These are phyloP conservation scores for Termitomyces sp. DNA, from an alignment of 768 basidiomycete species.

Conservation along the genomic window DNA sequence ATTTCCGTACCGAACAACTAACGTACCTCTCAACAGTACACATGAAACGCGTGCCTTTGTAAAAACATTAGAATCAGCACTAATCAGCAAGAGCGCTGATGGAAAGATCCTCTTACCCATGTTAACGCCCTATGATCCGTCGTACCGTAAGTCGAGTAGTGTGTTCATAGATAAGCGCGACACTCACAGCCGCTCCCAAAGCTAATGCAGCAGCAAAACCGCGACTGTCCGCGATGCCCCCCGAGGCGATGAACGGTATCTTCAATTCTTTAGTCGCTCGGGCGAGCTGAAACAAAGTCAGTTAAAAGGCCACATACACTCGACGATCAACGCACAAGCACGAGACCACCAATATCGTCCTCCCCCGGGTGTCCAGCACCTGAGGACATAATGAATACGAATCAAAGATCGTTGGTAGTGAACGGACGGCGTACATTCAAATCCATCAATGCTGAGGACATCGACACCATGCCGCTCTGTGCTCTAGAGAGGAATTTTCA, in stretches of 20 bases:
- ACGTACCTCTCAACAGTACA: conserved; percentile 77
- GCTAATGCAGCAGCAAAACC: conserved; percentile 81
- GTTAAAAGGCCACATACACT: neutral
- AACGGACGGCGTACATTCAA: conserved; percentile 59
- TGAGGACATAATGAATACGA: conserved; percentile 23
- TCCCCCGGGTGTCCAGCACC: conserved; percentile 95
- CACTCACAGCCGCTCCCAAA: conserved; percentile 72
- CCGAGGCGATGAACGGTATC: conserved; percentile 86
- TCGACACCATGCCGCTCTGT: conserved; percentile 83
- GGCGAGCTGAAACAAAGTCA: conserved; percentile 56
- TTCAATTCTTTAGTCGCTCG: conserved; percentile 81
- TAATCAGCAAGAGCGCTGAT: conserved; percentile 17
- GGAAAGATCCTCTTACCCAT: conserved; percentile 48
- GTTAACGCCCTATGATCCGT: conserved; percentile 64
- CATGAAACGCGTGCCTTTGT: conserved; percentile 80
- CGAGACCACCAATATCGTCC: conserved; percentile 85
- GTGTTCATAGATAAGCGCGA: neutral
- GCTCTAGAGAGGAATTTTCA: conserved; percentile 17
- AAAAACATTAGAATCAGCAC: neutral
- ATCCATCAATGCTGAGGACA: conserved; percentile 84
- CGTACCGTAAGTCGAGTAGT: neutral
- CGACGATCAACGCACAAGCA: conserved; percentile 49
- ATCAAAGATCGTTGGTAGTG: neutral
- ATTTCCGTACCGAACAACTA: neutral
- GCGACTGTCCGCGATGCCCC: conserved; percentile 84